Evolutionary conservation across 1,139 yeast genomes (phyloP), one percentile per base, ranked within the genome.

Genomic region (Eremothecium coryli): DNA sequence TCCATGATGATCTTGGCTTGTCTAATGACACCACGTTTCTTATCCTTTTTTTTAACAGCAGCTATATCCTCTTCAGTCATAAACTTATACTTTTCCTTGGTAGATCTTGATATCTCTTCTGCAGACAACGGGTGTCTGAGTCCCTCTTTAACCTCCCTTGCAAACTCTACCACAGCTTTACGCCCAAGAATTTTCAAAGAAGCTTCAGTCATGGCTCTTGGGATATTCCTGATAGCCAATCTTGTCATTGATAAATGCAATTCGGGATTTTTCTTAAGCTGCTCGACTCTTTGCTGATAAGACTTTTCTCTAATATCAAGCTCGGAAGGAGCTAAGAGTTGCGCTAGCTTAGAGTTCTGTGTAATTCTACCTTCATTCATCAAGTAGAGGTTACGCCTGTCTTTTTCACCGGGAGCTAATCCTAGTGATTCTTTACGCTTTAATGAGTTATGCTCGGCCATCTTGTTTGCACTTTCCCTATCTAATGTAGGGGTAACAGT

Each of bases 1-100:
- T 90, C 98, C 69, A 76, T 81, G 41, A 90, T 82, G 43, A 90
- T 80, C 63, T 90, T 90, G 20, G 96, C 82, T 60, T 90, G 98
- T 55, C 76, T 79, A 5, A 90, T 94, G 29, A 90, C 86, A 63
- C 99, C 98, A 36, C 75, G 74, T 43, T 79, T 76, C 54, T 79
- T 79, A 41, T 81, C 75, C 45, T 73, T 80, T 49, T 76, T 80
- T 44, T 56, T 54, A 29, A 42, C 44, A 23, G 45, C 50, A 18
- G 60, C 70, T 25, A 65, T 69, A 14, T 64, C 72, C 23, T 69
- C 75, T 17, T 68, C 70, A 18, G 59, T 52, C 46, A 60, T 56
- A 38, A 65, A 56, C 40, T 65, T 68, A 30, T 71, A 70, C 49
- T 77, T 79, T 47, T 71, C 75, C 46, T 76, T 77, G 5, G 74